Base-by-base conservation (phyloP, 2,329 filamentous ascomycete genomes). In the Colletotrichum brevisporum region DNA sequence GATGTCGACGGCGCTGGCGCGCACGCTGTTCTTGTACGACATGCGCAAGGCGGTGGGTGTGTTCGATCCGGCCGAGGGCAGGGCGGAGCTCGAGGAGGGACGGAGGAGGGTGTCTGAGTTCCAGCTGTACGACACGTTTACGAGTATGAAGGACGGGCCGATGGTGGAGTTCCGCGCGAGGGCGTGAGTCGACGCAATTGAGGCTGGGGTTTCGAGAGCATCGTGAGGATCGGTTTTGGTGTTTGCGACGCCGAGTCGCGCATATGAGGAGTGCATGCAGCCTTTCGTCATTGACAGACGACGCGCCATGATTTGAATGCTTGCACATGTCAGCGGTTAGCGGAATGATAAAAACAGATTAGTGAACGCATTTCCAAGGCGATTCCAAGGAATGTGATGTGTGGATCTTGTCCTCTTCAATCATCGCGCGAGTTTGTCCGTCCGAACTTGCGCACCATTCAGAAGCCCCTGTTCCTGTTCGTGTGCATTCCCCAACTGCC, bases 101-200 rank as follows among this genome's bases (percentile, higher is more conserved):
- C 82, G 89, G 53, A 84, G 89, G 63, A 83, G 86, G 54, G 76
- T 75, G 18, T 81, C 76, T 1, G 92, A 94, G 83, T 93, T 90
- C 78, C 91, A 93, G 82, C 81, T 94, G 65, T 80, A 86, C 59
- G 92, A 94, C 76, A 91, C 88, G 18, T 94, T 94, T 78, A 93
- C 92, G 39, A 92, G 90, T 74, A 83, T 87, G 74, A 94, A 94
- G 82, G 86, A 92, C 74, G 92, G 92, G 0, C 89, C 90, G 1
- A 84, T 92, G 80, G 82, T 94, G 65, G 88, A 93, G 80, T 91
- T 91, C 74, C 77, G 82, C 74, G 81, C 71, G 72, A 75, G 77
- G 58, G 71, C 70, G 27, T 72, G 50, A 70, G 58, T 12, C n/a
- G 45, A 16, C 24, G 13, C 13, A 6, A 8, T 13, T 8, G 36